phyloP scores from a whole-genome alignment of 805 yeast genomes.

The Saccharomycopsis sp. region DNA sequence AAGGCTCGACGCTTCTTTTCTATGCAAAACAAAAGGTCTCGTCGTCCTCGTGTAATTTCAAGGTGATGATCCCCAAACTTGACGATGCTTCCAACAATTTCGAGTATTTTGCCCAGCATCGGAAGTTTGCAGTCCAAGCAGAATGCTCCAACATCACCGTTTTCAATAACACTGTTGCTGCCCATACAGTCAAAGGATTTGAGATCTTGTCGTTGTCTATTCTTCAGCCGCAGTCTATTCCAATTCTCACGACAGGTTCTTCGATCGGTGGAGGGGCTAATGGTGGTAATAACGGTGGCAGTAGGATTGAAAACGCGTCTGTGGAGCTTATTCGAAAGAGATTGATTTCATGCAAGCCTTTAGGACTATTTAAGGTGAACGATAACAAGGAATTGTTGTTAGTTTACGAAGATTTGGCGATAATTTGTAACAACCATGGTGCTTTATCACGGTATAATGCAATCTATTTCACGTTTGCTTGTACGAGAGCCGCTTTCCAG shows the following conservation, averaged over 20 bases:
- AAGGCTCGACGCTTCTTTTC: conserved; percentile 50
- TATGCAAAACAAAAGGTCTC: conserved; percentile 48
- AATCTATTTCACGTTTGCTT: conserved; percentile 37
- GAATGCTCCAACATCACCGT: conserved; percentile 58
- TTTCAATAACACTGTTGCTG: conserved; percentile 59
- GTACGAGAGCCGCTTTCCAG: conserved; percentile 36
- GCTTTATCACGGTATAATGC: conserved; percentile 39
- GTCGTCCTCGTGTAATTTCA: conserved; percentile 43
- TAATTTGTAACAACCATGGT: conserved; percentile 56
- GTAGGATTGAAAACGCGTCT: conserved; percentile 25
- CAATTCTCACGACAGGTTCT: conserved; percentile 34
- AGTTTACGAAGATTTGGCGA: conserved; percentile 65
- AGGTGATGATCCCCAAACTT: conserved; percentile 49
- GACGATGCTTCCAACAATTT: conserved; percentile 43
- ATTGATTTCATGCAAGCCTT: conserved; percentile 38
- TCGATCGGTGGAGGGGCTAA: neutral
- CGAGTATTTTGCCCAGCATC: conserved; percentile 38
- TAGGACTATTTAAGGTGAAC: conserved; percentile 57
- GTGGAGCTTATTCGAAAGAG: conserved; percentile 36
- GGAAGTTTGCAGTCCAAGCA: conserved; percentile 44
- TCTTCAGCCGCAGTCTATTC: conserved; percentile 48
- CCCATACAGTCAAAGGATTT: conserved; percentile 62
- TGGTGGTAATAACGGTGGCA: too few species aligned
- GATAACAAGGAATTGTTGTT: conserved; percentile 49
- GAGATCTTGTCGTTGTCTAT: conserved; percentile 57